These are phyloP conservation scores for Kwoniella shandongensis DNA, from an alignment of 768 basidiomycete genomes.

Conservation along the genomic window DNA sequence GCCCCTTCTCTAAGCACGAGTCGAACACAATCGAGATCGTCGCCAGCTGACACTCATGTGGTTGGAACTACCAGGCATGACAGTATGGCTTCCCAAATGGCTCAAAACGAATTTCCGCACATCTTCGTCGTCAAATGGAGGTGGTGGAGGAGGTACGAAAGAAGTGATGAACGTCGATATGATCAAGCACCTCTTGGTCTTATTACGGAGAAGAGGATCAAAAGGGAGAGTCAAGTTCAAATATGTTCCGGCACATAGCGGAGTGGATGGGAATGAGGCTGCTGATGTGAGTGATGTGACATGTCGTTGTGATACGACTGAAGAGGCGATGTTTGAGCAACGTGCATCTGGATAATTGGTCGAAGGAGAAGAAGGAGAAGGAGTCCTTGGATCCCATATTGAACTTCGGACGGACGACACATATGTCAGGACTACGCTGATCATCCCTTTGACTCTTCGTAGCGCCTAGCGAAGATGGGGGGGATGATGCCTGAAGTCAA, in stretches of 20 bases:
- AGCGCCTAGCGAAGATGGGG: conserved; percentile 47
- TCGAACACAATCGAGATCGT: too few species aligned
- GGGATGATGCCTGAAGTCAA: conserved; percentile 31
- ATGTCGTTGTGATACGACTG: too few species aligned
- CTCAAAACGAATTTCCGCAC: conserved; percentile 50
- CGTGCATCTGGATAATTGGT: too few species aligned
- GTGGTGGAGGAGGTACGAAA: too few species aligned
- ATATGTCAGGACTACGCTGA: neutral
- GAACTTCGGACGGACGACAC: too few species aligned
- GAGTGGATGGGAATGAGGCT: conserved; percentile 77
- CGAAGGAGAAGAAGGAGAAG: too few species aligned
- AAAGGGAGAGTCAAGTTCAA: conserved; percentile 59
- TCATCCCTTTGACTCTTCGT: neutral
- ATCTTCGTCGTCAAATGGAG: conserved; percentile 4
- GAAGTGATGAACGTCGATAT: conserved; percentile 71
- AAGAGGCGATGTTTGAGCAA: neutral
- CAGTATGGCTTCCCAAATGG: conserved; percentile 72
- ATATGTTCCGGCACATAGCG: conserved; percentile 77
- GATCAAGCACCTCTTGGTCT: conserved; percentile 68
- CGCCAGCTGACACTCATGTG: neutral
- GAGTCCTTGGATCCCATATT: too few species aligned
- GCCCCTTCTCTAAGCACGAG: too few species aligned
- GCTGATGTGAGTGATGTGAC: conserved; percentile 64
- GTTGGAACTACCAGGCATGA: conserved; percentile 60
- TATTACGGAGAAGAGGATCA: conserved; percentile 61